Evolutionary conservation across 495 filamentous ascomycete genomes (phyloP), one percentile per base, ranked within the genome.

Genomic region (Margaritispora aquatica): DNA sequence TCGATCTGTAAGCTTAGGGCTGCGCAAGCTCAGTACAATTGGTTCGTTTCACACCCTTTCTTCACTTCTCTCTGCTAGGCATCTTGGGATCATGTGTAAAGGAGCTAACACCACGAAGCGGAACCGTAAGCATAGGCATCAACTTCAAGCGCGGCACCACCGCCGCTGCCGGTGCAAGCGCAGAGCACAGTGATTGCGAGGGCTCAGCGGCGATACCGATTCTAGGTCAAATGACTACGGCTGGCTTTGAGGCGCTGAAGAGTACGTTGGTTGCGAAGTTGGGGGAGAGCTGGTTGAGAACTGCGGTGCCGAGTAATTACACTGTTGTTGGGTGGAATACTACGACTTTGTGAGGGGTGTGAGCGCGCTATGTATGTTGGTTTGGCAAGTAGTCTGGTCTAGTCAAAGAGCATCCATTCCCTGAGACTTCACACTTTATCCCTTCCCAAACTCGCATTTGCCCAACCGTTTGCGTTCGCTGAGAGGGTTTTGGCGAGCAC

Each of bases 1-100:
- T 69, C 75, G 58, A 74, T 80, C 34, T 79, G 76, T 53, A 59
- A 67, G 19, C 51, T 80, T 36, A 68, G 76, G n/a, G 74, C 67
- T 29, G 72, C 71, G 11, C 41, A 62, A 23, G 22, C 47, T 1
- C 55, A 62, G 31, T 66, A 66, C 26, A 66, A 66, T 52, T 62
- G 38, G 60, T 47, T n/a, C n/a, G 38, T 26, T 2, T 51, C 34
- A n/a, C 23, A 19, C 11, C 51, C 29, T 38, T 29, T 47, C 24
- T 8, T 19, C 19, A 17, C 27, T 20, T n/a, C 47, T 41, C 10
- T 21, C 11, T 48, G 27, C 23, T 20, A 15, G 10, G 27, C 49
- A 13, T 2, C 27, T 44, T n/a, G 21, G 20, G 21, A 54, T 1
- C 8, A n/a, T 21, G 49, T 51, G 24, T 27, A n/a, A 2, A n/a